Evolutionary conservation across 2,329 filamentous ascomycete genomes (phyloP).

Genomic region (Trichoderma atrobrunneum): DNA sequence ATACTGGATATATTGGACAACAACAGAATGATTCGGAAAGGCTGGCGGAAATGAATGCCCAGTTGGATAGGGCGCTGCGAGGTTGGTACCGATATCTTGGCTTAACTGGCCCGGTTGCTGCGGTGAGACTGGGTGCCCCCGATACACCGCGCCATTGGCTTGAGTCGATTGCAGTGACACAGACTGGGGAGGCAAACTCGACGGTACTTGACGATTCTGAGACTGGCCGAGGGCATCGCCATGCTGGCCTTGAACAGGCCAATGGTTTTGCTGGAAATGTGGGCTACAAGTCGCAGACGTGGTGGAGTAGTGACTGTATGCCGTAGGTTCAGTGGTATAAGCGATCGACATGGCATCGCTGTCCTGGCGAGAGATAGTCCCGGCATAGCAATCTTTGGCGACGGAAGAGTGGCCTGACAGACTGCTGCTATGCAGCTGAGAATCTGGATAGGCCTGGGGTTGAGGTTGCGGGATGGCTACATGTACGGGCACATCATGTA

Average conservation of each 20-base stretch:
- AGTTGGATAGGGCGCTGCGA: neutral
- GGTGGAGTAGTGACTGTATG: neutral
- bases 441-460: slow-evolving; percentile 12
- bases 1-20: neutral
- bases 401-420: neutral
- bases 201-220: neutral
- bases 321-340: neutral
- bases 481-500: neutral
- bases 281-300: neutral
- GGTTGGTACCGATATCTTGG: neutral
- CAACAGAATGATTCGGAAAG: neutral
- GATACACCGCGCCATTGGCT: neutral
- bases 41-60: neutral
- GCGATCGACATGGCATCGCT: slow-evolving; percentile 17
- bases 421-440: slow-evolving; percentile 11
- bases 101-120: neutral
- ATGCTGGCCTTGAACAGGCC: neutral
- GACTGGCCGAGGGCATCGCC: neutral
- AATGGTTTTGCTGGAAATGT: slow-evolving; percentile 14
- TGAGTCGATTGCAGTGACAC: neutral
- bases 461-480: neutral
- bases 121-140: neutral
- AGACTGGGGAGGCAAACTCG: neutral
- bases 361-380: slow-evolving; percentile 2
- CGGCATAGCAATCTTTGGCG: neutral